Evolutionary conservation across 2,329 filamentous ascomycete species (phyloP).

Genomic region (Macrophomina pseudophaseolina): DNA sequence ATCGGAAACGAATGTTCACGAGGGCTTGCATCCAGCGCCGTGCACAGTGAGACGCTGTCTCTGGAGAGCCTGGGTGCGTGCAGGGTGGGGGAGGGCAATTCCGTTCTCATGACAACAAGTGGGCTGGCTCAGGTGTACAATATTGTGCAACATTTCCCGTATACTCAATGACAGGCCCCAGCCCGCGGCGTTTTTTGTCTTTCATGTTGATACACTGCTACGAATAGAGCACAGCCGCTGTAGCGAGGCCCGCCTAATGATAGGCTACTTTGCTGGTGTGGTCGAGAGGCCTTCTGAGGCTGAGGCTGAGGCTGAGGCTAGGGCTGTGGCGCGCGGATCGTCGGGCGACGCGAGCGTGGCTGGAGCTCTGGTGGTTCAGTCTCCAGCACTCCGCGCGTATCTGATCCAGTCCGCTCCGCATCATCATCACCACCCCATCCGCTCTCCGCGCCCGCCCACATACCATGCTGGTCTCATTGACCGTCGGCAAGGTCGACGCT

Average conservation of each 20-base stretch:
- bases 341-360: constrained; percentile 12
- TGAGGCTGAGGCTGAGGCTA: neutral
- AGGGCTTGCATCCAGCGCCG: neutral
- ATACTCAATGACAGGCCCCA: constrained; percentile 18
- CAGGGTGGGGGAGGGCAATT: neutral
- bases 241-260: neutral
- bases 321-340: constrained; percentile 1
- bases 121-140: constrained; percentile 27
- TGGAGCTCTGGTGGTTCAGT: neutral
- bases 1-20: neutral
- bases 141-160: constrained; percentile 21
- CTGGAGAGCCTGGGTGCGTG: neutral
- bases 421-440: constrained; percentile 14
- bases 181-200: neutral
- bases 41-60: neutral
- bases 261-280: too few relatives aligned
- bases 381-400: constrained; percentile 9
- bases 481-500: constrained; percentile 98
- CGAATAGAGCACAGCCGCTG: constrained; percentile 9
- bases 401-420: constrained; percentile 5
- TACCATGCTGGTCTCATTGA: constrained; percentile 91
- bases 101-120: constrained; percentile 18
- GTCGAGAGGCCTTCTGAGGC: too few relatives aligned
- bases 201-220: neutral
- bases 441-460: constrained; percentile 7